phyloP scores from a whole-genome alignment of 805 yeast genomes.

The Myxozyma vanderwaltii region DNA sequence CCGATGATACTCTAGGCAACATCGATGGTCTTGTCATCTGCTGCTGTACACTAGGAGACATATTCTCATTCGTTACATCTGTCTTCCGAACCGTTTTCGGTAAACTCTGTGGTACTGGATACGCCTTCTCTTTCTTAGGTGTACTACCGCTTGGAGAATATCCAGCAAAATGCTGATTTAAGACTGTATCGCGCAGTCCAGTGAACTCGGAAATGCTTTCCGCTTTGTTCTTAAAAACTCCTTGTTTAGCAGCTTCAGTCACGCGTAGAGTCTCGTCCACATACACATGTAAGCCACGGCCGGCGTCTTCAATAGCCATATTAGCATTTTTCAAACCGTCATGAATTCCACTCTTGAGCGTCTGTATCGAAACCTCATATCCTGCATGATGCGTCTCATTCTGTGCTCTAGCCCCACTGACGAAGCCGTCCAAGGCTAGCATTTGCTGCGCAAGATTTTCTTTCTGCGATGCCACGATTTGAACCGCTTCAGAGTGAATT shows the following conservation, averaged over 20 bases:
- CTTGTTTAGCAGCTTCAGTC: constrained; percentile 14
- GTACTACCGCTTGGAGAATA: constrained; percentile 24
- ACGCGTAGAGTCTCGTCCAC: constrained; percentile 11
- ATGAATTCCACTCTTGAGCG: constrained; percentile 6
- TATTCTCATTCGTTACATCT: constrained; percentile 6
- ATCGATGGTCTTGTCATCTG: constrained; percentile 5
- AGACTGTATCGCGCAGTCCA: constrained; percentile 21
- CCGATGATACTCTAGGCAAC: constrained; percentile 6
- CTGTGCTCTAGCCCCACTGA: constrained; percentile 30
- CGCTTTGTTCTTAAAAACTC: constrained; percentile 1
- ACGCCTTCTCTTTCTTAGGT: constrained; percentile 24
- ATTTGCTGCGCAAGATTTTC: constrained; percentile 27
- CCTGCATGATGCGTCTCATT: constrained; percentile 26
- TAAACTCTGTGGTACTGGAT: constrained; percentile 14
- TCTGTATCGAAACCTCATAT: constrained; percentile 8
- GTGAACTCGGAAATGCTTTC: constrained; percentile 10
- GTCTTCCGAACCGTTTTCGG: constrained; percentile 19
- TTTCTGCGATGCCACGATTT: constrained; percentile 29
- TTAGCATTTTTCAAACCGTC: constrained; percentile 10
- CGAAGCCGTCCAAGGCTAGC: constrained; percentile 31
- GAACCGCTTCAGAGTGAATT: constrained; percentile 29
- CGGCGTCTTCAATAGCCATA: constrained; percentile 16
- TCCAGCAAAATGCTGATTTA: constrained; percentile 1
- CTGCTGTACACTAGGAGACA: not conserved
- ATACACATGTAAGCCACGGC: constrained; percentile 19